A percentile compares a stretch with the other conserved stretches of the same genome.
Evolutionary conservation across 257 asterid species (phyloP).

Genomic region (Eustoma russellianum): DNA sequence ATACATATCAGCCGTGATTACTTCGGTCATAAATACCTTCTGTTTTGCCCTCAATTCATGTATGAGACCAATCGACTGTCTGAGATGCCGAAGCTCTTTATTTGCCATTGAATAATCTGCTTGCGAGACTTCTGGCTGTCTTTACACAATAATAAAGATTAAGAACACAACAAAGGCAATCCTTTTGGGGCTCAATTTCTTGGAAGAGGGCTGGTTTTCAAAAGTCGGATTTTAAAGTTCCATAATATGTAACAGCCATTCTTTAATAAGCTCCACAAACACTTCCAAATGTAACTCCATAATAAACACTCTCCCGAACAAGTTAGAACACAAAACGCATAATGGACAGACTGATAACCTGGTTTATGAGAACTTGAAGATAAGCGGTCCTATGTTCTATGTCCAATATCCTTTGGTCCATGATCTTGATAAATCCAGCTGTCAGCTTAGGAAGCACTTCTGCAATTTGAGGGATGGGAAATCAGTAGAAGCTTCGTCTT

Average conservation of each 20-base stretch:
- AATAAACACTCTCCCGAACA: too few species aligned
- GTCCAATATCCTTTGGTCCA: conserved; percentile 63
- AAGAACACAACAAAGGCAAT: background rate
- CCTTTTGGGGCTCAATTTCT: too few species aligned
- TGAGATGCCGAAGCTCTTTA: conserved; percentile 79
- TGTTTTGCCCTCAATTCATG: conserved; percentile 56
- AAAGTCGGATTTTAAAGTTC: too few species aligned
- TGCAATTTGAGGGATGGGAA: conserved; percentile 4
- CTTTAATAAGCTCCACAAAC: too few species aligned
- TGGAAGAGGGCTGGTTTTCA: too few species aligned
- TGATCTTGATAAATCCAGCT: conserved; percentile 55
- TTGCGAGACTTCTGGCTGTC: conserved; percentile 70
- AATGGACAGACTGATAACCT: conserved; percentile 27
- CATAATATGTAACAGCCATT: too few species aligned
- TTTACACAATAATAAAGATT: conserved; percentile 23
- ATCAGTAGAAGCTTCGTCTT: background rate
- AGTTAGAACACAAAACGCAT: background rate
- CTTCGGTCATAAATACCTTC: conserved; percentile 35
- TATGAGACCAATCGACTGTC: conserved; percentile 44
- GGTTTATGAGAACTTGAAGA: conserved; percentile 46
- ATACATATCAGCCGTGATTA: background rate
- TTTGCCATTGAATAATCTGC: conserved; percentile 67
- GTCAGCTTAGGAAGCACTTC: conserved; percentile 53
- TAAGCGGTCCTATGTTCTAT: conserved; percentile 51
- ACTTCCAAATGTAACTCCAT: too few species aligned